Evolutionary conservation across 129 eudicot genomes (phyloP).

Genomic region (Escallonia herrerae): DNA sequence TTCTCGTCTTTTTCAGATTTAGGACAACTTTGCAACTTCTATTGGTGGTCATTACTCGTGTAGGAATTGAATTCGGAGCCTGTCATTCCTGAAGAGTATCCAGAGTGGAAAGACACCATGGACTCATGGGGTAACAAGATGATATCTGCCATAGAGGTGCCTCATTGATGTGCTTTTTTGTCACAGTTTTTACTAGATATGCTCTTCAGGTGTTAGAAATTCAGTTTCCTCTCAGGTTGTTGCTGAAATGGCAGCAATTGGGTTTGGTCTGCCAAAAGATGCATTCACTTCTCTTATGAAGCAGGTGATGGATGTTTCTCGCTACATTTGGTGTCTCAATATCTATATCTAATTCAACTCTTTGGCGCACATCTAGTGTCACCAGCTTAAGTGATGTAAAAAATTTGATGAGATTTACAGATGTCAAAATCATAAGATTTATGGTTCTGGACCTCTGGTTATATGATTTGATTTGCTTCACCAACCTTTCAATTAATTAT

Average conservation of each 20-base stretch:
- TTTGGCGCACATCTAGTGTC: not conserved
- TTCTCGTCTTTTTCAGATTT: not conserved
- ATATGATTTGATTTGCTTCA: too few relatives aligned
- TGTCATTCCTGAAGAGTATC: constrained; percentile 86
- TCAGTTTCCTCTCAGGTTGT: constrained; percentile 50
- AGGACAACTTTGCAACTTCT: not conserved
- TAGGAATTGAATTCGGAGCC: constrained; percentile 95
- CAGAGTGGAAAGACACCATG: constrained; percentile 95
- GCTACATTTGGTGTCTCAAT: not conserved
- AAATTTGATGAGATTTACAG: too few relatives aligned
- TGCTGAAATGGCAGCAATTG: constrained; percentile 99
- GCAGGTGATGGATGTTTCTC: constrained; percentile 38
- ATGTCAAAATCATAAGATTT: too few relatives aligned
- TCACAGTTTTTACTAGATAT: not conserved
- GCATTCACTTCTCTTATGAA: constrained; percentile 93
- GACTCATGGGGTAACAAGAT: constrained; percentile 89
- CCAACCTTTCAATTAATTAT: too few relatives aligned
- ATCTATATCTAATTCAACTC: not conserved
- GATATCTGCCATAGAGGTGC: constrained; percentile 85
- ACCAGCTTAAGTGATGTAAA: not conserved
- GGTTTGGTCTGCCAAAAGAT: constrained; percentile 77
- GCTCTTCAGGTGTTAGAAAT: not conserved
- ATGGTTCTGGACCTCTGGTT: too few relatives aligned
- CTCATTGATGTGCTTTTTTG: constrained; percentile 1
- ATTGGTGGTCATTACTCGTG: constrained; percentile 7